Conservation (phyloP, 495 filamentous ascomycete genomes). For the Penicillium coprophilum region DNA sequence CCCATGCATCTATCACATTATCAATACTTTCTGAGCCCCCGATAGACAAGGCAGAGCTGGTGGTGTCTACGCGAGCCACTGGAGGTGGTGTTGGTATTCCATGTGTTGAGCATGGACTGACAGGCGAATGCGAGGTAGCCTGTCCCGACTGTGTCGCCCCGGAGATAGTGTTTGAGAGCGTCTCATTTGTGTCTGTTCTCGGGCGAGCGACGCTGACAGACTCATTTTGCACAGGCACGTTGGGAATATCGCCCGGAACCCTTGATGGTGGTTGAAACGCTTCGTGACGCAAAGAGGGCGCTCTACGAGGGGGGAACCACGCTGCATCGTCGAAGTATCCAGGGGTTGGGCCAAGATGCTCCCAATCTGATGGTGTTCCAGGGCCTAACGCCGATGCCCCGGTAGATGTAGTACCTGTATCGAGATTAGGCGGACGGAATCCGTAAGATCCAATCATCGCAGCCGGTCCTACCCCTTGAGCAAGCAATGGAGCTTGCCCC, state of each 20-base stretch:
- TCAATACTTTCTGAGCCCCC: constrained; percentile 42
- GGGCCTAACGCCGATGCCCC: constrained; percentile 49
- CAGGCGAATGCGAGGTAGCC: constrained; percentile 21
- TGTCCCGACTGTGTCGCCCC: neutral
- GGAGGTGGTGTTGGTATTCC: constrained; percentile 17
- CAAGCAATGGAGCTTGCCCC: constrained; percentile 20
- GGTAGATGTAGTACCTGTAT: constrained; percentile 19
- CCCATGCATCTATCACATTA: constrained; percentile 47
- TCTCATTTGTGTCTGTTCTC: constrained; percentile 13
- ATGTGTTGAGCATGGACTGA: constrained; percentile 26
- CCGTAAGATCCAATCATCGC: constrained; percentile 23
- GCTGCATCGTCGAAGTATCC: constrained; percentile 37
- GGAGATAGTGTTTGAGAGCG: neutral
- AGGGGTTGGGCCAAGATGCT: constrained; percentile 47
- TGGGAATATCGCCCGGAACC: constrained; percentile 14
- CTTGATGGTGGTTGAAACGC: constrained; percentile 14
- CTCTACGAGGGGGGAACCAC: constrained; percentile 27
- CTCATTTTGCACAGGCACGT: neutral
- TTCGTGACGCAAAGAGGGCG: constrained; percentile 15
- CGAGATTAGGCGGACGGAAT: constrained; percentile 13
- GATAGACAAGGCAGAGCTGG: constrained; percentile 26
- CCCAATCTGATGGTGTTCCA: constrained; percentile 61
- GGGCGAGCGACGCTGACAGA: constrained; percentile 3
- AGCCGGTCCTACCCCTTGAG: constrained; percentile 22
- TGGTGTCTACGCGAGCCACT: constrained; percentile 32